Evolutionary conservation across 2,329 filamentous ascomycete genomes (phyloP).

Genomic region (Apiospora rasikravindrae): DNA sequence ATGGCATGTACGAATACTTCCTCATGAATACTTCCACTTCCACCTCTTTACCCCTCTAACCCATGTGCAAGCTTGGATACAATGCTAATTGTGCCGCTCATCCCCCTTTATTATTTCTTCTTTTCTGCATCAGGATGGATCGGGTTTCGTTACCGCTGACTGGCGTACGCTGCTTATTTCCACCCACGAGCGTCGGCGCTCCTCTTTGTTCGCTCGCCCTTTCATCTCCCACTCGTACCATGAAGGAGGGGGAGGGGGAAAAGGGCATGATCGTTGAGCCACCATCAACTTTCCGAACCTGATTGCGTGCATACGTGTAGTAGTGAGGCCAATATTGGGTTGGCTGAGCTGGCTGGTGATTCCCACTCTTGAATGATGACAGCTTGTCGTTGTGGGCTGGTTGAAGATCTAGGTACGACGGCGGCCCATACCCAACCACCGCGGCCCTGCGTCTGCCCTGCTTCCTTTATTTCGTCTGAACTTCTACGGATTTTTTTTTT

Average conservation of each 20-base stretch:
- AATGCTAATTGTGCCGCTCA: not conserved
- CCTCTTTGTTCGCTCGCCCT: not conserved
- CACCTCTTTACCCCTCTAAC: not conserved
- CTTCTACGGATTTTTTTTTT: not conserved
- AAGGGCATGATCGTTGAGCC: not conserved
- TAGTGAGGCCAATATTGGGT: not conserved
- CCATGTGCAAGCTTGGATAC: constrained; percentile 7
- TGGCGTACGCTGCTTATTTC: constrained; percentile 1
- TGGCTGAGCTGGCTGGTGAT: not conserved
- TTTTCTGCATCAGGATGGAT: not conserved
- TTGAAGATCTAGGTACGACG: not conserved
- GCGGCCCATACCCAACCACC: not conserved
- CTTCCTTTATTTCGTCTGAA: constrained; percentile 3
- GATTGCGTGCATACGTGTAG: constrained; percentile 1
- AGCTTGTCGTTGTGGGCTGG: constrained; percentile 1
- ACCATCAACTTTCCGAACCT: not conserved
- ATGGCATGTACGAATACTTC: not conserved
- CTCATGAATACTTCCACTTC: not conserved
- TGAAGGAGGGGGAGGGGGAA: not conserved
- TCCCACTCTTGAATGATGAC: not conserved
- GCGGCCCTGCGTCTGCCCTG: not conserved
- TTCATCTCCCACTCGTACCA: not conserved
- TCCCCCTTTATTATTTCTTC: not conserved
- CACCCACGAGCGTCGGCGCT: not conserved
- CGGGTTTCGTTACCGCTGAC: not conserved